A percentile compares a stretch with the other conserved stretches of the same genome.
Evolutionary conservation across 768 basidiomycete species (phyloP).

Genomic region (Leccinum fibrillosum): DNA sequence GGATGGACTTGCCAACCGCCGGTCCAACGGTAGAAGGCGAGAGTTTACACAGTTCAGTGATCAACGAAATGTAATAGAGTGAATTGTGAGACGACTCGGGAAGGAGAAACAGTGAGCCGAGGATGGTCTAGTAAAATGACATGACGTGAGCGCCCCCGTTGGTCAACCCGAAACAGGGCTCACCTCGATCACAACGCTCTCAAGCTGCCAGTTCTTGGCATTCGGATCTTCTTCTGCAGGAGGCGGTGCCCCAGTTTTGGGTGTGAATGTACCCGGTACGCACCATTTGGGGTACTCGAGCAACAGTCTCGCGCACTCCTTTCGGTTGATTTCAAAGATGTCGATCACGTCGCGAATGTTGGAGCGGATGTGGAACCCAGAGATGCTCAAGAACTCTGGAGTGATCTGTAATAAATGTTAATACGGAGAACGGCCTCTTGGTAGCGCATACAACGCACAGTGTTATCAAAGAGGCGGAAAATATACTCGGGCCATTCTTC

Average conservation of each 20-base stretch:
- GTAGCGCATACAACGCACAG: constrained; percentile 32
- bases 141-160: background rate
- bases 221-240: constrained; percentile 44
- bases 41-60: constrained; percentile 94
- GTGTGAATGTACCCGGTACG: constrained; percentile 79
- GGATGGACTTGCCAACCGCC: constrained; percentile 92
- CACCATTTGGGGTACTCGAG: constrained; percentile 87
- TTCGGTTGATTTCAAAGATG: constrained; percentile 94
- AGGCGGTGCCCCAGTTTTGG: constrained; percentile 58
- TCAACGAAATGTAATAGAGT: constrained; percentile 82
- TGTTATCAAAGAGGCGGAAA: constrained; percentile 61
- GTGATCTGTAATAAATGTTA: constrained; percentile 51
- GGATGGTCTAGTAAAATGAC: constrained; percentile 49
- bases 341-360: constrained; percentile 74
- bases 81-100: constrained; percentile 76
- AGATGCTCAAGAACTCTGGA: constrained; percentile 67
- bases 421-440: background rate
- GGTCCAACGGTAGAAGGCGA: constrained; percentile 91
- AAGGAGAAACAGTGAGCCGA: constrained; percentile 71
- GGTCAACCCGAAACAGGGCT: constrained; percentile 6
- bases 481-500: constrained; percentile 81
- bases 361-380: constrained; percentile 78
- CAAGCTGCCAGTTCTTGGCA: constrained; percentile 81
- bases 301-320: constrained; percentile 86
- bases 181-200: constrained; percentile 87